A percentile compares a stretch with the other conserved stretches of the same genome.
Evolutionary conservation across 1,284 basidiomycete species (phyloP).

Genomic region (Leccinum solheimii): DNA sequence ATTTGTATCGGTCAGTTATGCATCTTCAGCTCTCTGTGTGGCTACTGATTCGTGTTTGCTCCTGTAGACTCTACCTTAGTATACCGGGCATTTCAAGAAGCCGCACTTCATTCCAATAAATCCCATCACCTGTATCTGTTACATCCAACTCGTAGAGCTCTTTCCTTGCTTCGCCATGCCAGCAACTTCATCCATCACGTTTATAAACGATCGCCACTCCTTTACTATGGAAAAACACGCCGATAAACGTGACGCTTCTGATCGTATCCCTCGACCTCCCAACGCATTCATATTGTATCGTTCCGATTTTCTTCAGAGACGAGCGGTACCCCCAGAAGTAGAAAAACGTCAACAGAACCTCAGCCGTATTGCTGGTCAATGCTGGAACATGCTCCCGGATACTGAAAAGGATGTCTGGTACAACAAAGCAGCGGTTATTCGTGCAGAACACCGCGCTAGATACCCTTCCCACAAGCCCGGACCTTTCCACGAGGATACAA

Average conservation of each 20-base stretch:
- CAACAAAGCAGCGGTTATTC: slow-evolving; percentile 40
- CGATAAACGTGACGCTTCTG: background rate
- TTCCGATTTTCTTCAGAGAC: slow-evolving; percentile 61
- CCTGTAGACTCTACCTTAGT: background rate
- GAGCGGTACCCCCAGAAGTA: slow-evolving; percentile 37
- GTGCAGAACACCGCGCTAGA: slow-evolving; percentile 39
- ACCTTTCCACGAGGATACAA: slow-evolving; percentile 34
- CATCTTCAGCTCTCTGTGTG: background rate
- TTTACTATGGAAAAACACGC: background rate
- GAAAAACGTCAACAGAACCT: slow-evolving; percentile 59
- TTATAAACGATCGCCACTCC: slow-evolving; percentile 8
- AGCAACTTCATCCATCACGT: slow-evolving; percentile 2
- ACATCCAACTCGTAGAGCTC: background rate
- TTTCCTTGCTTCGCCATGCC: slow-evolving; percentile 9
- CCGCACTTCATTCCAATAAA: background rate
- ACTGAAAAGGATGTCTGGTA: slow-evolving; percentile 49
- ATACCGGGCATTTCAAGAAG: background rate
- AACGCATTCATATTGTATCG: slow-evolving; percentile 86
- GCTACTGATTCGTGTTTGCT: slow-evolving; percentile 1
- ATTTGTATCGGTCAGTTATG: slow-evolving; percentile 11
- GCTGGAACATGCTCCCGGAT: slow-evolving; percentile 49
- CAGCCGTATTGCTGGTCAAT: slow-evolving; percentile 53
- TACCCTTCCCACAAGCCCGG: slow-evolving; percentile 50
- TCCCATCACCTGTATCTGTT: background rate
- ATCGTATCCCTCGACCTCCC: slow-evolving; percentile 68